phyloP scores from a whole-genome alignment of 768 basidiomycete species.

The Ephemerocybe angulata region DNA sequence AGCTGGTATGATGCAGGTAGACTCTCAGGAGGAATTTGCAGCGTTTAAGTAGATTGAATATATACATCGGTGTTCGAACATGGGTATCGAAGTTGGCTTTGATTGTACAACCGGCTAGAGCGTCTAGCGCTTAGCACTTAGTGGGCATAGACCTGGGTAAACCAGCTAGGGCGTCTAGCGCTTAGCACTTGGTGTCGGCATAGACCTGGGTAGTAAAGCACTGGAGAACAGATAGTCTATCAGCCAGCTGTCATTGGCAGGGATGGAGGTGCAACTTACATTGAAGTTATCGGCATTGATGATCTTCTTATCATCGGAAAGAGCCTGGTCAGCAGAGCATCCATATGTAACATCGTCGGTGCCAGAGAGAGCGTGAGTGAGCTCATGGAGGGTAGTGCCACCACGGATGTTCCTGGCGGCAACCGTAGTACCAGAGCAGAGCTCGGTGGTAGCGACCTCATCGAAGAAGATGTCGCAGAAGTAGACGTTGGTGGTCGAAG shows the following conservation, averaged over 20 bases:
- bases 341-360: slow-evolving; percentile 42
- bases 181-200: slow-evolving; percentile 36
- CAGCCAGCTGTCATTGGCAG: no score
- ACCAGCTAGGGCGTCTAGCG: no score
- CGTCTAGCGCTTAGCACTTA: no score
- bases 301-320: slow-evolving; percentile 29
- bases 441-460: slow-evolving; percentile 33
- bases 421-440: slow-evolving; percentile 43
- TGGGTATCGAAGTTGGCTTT: no score
- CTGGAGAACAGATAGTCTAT: slow-evolving; percentile 16
- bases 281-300: slow-evolving; percentile 48
- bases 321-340: slow-evolving; percentile 37
- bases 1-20: no score
- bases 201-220: slow-evolving; percentile 47
- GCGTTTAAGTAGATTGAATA: no score
- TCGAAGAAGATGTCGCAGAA: slow-evolving; percentile 46
- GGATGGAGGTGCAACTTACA: slow-evolving; percentile 22
- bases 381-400: slow-evolving; percentile 46
- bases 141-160: no score
- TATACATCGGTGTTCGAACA: no score
- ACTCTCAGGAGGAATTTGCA: no score
- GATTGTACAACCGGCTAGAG: no score
- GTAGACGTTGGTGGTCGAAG: slow-evolving; percentile 45
- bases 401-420: slow-evolving; percentile 43
- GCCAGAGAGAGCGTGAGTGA: slow-evolving; percentile 39